Evolutionary conservation across 306 rosid genomes (phyloP), one percentile per base, ranked within the genome.

Genomic region (Ormosia semicastrata): DNA sequence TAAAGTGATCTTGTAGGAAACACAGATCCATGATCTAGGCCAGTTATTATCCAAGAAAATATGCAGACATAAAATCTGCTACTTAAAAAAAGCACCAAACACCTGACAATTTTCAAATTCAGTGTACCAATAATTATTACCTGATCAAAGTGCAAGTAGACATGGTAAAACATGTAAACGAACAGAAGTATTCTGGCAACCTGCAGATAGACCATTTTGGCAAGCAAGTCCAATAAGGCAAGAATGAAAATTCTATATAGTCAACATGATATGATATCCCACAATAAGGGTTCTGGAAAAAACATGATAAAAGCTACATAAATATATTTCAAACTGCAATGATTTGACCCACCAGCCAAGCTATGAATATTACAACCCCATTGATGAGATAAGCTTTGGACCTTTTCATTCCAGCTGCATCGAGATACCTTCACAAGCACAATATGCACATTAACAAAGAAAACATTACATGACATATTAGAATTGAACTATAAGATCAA

Each of bases 141-240:
- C 99, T 95, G 96, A 84, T 92, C 92, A 66, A 57, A 84, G 90
- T 95, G 99, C 65, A 93, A 75, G 96, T 92, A 92, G 59, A 91
- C 92, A 30, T 95, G 99, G 79, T 92, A 92, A 86, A 88, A 93
- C 88, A 95, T 78, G 85, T 87, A 95, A 24, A 89, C 41, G 79
- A 95, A 95, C 87, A 95, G 76, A 63, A 95, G 86, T 80, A 95
- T 89, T 83, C 99, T 91, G 8, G 99, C 98, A 81, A 92, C 94
- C 99, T 95, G 97, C 88, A 81, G 49, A 81, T 8, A 73, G 72
- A 36, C 57, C 80, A 79, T 79, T 56, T 79, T 44, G 8, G 82
- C 54, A 59, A 70, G 79, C 67, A 66, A 57, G 70, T 73, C 33
- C 39, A 47, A 43, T n/a, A 83, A 47, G 17, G 10, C 41, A 52